phyloP scores from a whole-genome alignment of 306 rosid genomes.

The Fagus sylvatica region DNA sequence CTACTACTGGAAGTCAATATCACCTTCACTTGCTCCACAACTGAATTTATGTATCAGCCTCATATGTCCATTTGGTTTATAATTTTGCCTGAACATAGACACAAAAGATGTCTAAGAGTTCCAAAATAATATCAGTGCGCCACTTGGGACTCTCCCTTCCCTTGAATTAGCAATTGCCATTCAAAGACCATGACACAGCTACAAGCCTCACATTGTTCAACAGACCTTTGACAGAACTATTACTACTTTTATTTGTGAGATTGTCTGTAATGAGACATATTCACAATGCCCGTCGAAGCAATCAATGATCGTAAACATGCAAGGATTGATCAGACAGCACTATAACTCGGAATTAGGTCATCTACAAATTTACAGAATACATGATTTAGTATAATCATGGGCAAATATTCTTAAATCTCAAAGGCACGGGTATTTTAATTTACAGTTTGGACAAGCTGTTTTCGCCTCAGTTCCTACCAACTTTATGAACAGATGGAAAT shows the following conservation, averaged over 20 bases:
- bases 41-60: neutral
- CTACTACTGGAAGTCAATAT: neutral
- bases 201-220: neutral
- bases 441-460: constrained; percentile 30
- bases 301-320: neutral
- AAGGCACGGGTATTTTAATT: constrained; percentile 38
- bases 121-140: neutral
- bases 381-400: constrained; percentile 18
- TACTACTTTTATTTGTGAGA: neutral
- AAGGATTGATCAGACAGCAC: neutral
- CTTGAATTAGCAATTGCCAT: neutral
- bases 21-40: neutral
- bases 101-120: neutral
- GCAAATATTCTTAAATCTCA: constrained; percentile 29
- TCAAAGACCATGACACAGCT: neutral
- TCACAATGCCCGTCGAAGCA: neutral
- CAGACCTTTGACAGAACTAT: no score
- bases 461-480: constrained; percentile 40
- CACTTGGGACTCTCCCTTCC: neutral
- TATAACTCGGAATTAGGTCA: neutral
- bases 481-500: constrained; percentile 29
- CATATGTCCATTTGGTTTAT: neutral
- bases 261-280: no score
- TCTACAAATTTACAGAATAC: constrained; percentile 8
- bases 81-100: neutral